A percentile compares a stretch with the other conserved stretches of the same genome.
Evolutionary conservation across 2,329 filamentous ascomycete species (phyloP).

Genomic region (Aspergillus tubingensis): DNA sequence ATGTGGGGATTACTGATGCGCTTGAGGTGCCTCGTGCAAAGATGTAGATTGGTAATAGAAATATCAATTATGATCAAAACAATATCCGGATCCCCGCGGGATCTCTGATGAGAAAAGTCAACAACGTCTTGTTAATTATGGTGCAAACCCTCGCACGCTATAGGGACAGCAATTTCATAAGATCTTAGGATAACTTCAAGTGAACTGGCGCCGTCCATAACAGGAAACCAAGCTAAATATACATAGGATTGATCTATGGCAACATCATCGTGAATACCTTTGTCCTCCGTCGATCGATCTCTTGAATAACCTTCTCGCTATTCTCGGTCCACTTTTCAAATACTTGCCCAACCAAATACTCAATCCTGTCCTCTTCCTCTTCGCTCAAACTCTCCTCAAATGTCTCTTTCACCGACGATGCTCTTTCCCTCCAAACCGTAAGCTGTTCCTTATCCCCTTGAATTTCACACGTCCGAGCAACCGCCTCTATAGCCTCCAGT

Average conservation of each 20-base stretch:
- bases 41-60: no score
- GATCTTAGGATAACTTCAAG: no score
- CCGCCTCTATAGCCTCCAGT: background rate
- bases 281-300: background rate
- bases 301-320: background rate
- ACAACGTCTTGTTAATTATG: no score
- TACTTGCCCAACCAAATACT: background rate
- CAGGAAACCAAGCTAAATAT: no score
- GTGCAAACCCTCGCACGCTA: no score
- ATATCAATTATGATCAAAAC: no score
- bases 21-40: no score
- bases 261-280: background rate
- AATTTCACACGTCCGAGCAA: background rate
- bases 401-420: background rate
- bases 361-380: conserved; percentile 2
- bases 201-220: no score
- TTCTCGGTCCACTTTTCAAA: background rate
- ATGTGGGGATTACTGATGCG: no score
- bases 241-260: background rate
- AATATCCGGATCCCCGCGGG: no score
- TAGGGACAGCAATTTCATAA: no score
- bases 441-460: background rate
- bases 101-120: no score
- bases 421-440: background rate
- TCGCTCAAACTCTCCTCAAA: background rate